These are phyloP conservation scores for Eucalyptus pauciflora DNA, from an alignment of 345 rosid genomes.

Conservation along the genomic window DNA sequence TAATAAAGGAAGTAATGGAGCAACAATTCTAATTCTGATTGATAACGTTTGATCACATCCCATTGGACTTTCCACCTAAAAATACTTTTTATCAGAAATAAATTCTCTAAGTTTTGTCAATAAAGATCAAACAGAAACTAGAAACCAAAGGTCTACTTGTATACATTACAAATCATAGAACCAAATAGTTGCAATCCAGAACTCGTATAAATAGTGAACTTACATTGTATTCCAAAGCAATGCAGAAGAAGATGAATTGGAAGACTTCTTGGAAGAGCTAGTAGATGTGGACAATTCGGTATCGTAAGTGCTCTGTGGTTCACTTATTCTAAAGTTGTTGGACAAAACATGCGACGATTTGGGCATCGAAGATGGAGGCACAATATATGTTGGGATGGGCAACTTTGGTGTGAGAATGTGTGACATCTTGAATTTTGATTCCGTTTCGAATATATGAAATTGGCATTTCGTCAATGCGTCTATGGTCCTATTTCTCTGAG, in stretches of 20 bases:
- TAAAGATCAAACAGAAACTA: not conserved
- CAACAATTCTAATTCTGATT: too few species aligned
- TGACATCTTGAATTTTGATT: too few species aligned
- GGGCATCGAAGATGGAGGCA: not conserved
- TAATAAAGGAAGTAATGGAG: too few species aligned
- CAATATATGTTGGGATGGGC: not conserved
- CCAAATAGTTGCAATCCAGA: too few species aligned
- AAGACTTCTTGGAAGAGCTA: not conserved
- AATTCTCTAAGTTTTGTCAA: too few species aligned
- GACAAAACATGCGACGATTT: not conserved
- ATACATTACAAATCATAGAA: not conserved
- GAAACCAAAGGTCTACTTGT: not conserved
- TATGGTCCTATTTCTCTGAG: too few species aligned
- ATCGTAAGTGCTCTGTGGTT: rapidly evolving
- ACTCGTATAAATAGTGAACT: too few species aligned
- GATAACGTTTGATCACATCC: too few species aligned
- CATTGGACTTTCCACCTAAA: rapidly evolving
- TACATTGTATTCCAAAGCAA: too few species aligned
- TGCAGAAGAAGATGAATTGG: not conserved
- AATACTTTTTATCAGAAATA: too few species aligned
- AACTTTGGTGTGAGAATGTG: not conserved
- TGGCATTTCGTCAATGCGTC: too few species aligned
- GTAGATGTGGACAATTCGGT: not conserved
- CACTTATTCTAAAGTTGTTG: not conserved
- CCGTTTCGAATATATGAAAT: too few species aligned